Conservation (phyloP, 2,329 filamentous ascomycete genomes). For the Chaetomium sp. region DNA sequence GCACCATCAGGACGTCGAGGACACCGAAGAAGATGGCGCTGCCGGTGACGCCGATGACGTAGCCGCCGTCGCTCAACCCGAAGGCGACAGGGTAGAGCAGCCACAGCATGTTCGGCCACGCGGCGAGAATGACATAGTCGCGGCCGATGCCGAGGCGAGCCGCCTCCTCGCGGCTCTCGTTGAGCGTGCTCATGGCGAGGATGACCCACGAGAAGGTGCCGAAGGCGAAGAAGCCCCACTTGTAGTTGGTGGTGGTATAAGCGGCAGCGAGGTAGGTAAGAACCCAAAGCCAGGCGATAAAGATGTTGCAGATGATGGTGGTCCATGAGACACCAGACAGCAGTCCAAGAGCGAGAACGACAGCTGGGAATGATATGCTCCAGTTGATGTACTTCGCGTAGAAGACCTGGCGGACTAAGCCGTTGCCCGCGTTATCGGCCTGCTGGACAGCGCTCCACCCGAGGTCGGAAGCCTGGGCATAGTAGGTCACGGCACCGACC, state of each 20-base stretch:
- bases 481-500: background rate
- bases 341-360: background rate
- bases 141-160: background rate
- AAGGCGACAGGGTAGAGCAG: background rate
- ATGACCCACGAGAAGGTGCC: background rate
- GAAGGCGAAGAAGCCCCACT: background rate
- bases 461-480: background rate
- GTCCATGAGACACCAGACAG: background rate
- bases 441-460: background rate
- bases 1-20: background rate
- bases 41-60: background rate
- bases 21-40: background rate
- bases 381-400: background rate
- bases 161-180: conserved; percentile 1
- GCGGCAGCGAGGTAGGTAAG: background rate
- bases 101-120: background rate
- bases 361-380: background rate
- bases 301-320: background rate
- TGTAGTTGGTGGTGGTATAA: background rate
- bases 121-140: background rate
- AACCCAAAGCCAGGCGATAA: background rate
- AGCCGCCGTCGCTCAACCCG: background rate
- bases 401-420: background rate
- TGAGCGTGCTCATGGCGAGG: background rate
- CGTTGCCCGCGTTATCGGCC: background rate